These are phyloP conservation scores for Sporothrix mexicana DNA, from an alignment of 2,329 filamentous ascomycete genomes.

Conservation along the genomic window DNA sequence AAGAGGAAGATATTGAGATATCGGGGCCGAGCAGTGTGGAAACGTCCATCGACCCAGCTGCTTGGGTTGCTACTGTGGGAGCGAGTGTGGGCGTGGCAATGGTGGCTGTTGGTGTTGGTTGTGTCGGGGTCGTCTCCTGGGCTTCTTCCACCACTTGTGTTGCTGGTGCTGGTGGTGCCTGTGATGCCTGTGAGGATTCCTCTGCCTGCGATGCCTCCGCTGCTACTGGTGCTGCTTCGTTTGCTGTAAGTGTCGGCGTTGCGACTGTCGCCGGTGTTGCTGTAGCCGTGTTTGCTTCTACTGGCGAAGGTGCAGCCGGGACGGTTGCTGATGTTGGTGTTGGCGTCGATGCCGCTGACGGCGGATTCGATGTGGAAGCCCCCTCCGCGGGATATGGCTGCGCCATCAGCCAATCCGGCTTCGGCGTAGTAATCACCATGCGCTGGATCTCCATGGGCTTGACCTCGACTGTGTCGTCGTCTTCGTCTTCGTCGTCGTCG, in stretches of 20 bases:
- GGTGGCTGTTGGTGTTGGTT: neutral
- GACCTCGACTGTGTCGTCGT: neutral
- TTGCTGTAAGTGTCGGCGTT: neutral
- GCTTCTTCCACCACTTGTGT: neutral
- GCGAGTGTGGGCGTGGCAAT: neutral
- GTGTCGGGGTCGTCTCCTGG: neutral
- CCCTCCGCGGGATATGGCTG: neutral
- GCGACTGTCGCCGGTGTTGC: no score
- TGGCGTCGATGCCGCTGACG: no score
- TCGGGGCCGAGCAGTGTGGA: neutral
- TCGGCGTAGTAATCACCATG: neutral
- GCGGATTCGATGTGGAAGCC: no score
- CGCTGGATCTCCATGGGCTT: conserved; percentile 14
- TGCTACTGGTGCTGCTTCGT: neutral
- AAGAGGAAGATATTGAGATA: neutral
- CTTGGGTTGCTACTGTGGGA: neutral
- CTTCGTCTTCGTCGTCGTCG: no score
- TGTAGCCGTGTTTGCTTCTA: no score
- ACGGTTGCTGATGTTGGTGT: no score
- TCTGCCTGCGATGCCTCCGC: neutral
- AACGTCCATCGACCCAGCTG: neutral
- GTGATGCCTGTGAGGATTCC: neutral
- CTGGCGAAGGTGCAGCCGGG: no score
- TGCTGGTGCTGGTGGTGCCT: neutral
- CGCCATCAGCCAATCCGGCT: neutral